These are phyloP conservation scores for Mycosarcoma maydis DNA, from an alignment of 1,284 basidiomycete genomes.

Conservation along the genomic window DNA sequence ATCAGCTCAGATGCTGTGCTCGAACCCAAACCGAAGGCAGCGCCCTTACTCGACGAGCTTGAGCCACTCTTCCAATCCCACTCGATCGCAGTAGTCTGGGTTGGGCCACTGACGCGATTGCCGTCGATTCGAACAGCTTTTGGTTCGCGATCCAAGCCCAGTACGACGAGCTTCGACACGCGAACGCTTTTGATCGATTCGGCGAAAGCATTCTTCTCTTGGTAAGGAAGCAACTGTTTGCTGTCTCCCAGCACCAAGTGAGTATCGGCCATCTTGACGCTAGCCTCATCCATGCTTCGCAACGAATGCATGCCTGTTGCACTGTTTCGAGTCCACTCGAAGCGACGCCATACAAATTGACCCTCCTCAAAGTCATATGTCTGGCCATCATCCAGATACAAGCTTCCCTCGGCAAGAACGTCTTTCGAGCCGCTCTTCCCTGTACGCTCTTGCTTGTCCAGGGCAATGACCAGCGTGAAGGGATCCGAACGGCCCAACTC, in stretches of 20 bases:
- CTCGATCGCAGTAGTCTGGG: slow-evolving; percentile 9
- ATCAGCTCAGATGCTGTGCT: slow-evolving; percentile 50
- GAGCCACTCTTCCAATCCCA: slow-evolving; percentile 49
- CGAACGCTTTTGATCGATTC: slow-evolving; percentile 51
- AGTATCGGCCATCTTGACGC: slow-evolving; percentile 15
- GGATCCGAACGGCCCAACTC: slow-evolving; percentile 90
- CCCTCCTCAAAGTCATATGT: slow-evolving; percentile 82
- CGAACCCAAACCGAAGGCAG: slow-evolving; percentile 13
- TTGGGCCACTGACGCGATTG: slow-evolving; percentile 12
- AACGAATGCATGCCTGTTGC: slow-evolving; percentile 24
- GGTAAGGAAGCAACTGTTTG: slow-evolving; percentile 36
- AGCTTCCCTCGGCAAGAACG: slow-evolving; percentile 76
- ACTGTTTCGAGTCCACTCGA: slow-evolving; percentile 37
- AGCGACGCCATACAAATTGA: slow-evolving; percentile 74
- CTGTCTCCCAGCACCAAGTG: slow-evolving; percentile 31
- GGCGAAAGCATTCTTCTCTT: slow-evolving; percentile 50
- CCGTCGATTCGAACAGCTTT: slow-evolving; percentile 34
- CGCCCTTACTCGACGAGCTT: slow-evolving; percentile 30
- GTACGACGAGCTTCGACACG: slow-evolving; percentile 61
- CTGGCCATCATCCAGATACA: slow-evolving; percentile 96
- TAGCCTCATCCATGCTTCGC: slow-evolving; percentile 37
- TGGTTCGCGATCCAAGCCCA: slow-evolving; percentile 55
- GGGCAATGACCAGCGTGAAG: slow-evolving; percentile 86
- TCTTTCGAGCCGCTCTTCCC: slow-evolving; percentile 16
- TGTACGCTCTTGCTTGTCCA: slow-evolving; percentile 70